Evolutionary conservation across 345 rosid species (phyloP), one percentile per base, ranked within the genome.

Genomic region (Nephelium lappaceum): DNA sequence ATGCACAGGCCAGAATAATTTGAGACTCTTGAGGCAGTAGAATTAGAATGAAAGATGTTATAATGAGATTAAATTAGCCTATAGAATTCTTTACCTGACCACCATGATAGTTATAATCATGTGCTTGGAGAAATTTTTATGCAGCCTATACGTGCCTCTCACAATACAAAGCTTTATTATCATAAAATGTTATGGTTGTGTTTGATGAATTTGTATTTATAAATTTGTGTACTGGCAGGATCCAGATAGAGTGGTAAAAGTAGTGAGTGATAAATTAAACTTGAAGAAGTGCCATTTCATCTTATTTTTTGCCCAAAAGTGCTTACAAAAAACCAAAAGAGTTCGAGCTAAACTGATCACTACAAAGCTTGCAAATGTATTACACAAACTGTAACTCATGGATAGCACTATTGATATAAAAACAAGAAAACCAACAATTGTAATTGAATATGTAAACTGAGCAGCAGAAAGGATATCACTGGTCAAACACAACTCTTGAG

Each of bases 401-500:
- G 24, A 21, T 11, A 8, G 25, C n/a, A 39, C 39, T 11, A 23
- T 21, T 60, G 6, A 12, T 23, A 2, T 61, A 23, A 39, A 7
- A 41, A 15, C 31, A 61, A 11, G 0, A 8, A 9, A 23, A 61
- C 10, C 9, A 42, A 18, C 0, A 16, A 43, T 41, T 41, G 23
- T 49, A 23, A 67, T 41, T 39, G 19, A 39, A 57, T 0, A 23
- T 23, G 51, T 43, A 42, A 53, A 55, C 47, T 62, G 68, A 43
- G 53, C 19, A n/a, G 38, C 60, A 8, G 5, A 55, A 53, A 58
- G 73, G 74, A 55, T 6, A 71, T 11, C 23, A 42, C 24, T 45
- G 67, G 41, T 83, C 79, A 86, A 39, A 84, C 83, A 82, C 87
- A 84, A 55, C 81, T 89, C 92, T 90, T 91, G 15, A 93, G 83